Evolutionary conservation across 495 filamentous ascomycete genomes (phyloP).

Genomic region (Terfezia claveryi): DNA sequence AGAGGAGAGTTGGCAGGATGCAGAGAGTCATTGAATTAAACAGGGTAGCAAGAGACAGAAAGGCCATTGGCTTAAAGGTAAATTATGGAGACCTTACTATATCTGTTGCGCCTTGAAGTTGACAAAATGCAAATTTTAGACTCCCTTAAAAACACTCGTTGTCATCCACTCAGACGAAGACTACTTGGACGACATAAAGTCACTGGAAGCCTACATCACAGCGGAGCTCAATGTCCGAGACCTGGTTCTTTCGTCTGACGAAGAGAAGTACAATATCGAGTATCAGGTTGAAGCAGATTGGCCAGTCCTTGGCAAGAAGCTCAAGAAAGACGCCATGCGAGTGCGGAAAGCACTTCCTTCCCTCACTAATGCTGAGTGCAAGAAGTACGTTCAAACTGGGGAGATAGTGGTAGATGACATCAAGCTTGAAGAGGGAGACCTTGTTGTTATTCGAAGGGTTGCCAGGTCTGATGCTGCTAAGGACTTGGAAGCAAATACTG

Average conservation of each 20-base stretch:
- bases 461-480: constrained; percentile 42
- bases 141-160: constrained; percentile 68
- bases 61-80: constrained; percentile 44
- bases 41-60: constrained; percentile 64
- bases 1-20: constrained; percentile 74
- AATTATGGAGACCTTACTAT: neutral
- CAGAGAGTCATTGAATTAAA: constrained; percentile 84
- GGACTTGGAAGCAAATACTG: constrained; percentile 63
- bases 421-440: constrained; percentile 52
- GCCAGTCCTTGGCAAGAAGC: constrained; percentile 85
- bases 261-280: constrained; percentile 74
- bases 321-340: constrained; percentile 75
- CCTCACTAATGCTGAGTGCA: constrained; percentile 58
- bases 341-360: constrained; percentile 76
- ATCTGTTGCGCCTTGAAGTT: neutral
- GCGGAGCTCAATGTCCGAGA: constrained; percentile 83
- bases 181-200: constrained; percentile 70
- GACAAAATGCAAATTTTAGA: constrained; percentile 29
- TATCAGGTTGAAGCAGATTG: constrained; percentile 79
- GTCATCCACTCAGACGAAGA: constrained; percentile 68
- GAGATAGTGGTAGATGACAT: constrained; percentile 69
- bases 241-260: constrained; percentile 65
- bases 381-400: constrained; percentile 43
- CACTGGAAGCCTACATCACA: constrained; percentile 60
- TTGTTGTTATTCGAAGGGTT: constrained; percentile 62